Base-by-base conservation (phyloP, 441 rosid genomes). In the Aquilaria agallochum region DNA sequence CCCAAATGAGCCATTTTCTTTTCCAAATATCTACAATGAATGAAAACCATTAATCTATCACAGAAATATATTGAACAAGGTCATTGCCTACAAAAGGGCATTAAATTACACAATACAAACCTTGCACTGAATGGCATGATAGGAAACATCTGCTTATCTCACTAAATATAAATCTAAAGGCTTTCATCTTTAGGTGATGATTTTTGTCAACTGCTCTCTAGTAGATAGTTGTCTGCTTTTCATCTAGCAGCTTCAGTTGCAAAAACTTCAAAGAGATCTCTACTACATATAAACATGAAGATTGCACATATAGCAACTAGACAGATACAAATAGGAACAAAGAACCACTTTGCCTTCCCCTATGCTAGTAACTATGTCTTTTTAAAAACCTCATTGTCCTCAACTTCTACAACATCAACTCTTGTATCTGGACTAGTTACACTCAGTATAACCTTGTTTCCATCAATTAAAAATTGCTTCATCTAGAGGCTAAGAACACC, bases 401-500 rank as follows among this genome's bases (percentile, higher is more conserved):
- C 88, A 68, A 95, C 89, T 73, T 86, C 97, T 11, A 82, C 90
- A 66, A 91, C 98, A 60, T 95, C 97, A 56, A 92, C 98, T 74
- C 83, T 83, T 30, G 97, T 82, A 1, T 95, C 99, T 15, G 99
- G 88, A 71, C 68, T 86, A 48, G 92, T 60, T 50, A 79, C 87
- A 31, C 87, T 87, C 12, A 94, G 56, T 50, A 94, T 59, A 56
- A 81, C 92, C 78, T 94, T 94, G 79, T 77, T 83, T 48, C 97
- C 99, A 74, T 94, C 97, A 13, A 91, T 91, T 66, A 86, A 80
- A 68, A 79, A 83, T 70, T 91, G 94, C 82, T 89, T 91, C 77
- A 94, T 72, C 68, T 91, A 96, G 72, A 89, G 99, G 62, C 96
- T 86, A 36, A 91, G 92, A 65, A 94, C 97, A 12, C 97, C 99